Evolutionary conservation across 2,329 filamentous ascomycete species (phyloP), one percentile per base, ranked within the genome.

Genomic region (Colletotrichum gigasporum): DNA sequence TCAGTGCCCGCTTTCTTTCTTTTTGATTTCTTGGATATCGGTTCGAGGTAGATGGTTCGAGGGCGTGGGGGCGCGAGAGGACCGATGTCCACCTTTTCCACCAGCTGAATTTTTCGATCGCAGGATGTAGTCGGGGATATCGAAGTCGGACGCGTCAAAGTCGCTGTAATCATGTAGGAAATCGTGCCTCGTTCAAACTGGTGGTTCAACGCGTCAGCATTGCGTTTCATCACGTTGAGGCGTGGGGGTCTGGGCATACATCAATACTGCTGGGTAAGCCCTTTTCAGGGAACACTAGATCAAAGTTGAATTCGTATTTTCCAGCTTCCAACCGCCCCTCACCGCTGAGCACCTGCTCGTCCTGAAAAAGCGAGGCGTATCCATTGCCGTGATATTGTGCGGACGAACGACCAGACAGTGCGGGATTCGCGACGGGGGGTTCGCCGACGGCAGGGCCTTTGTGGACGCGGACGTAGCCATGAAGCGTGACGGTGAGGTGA

Each of bases 121-220:
- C 92, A 96, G 34, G 88, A 91, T 9, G 90, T 85, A 2, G 90
- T 94, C 2, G 95, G 90, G 12, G 90, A 86, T 66, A 97, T 96
- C 5, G 94, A 90, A 0, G 92, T 96, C 18, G 96, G 95, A 60
- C 94, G 89, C 18, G 95, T 98, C 61, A 98, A 78, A 8, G 94
- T 97, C 30, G 95, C 91, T 5, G 93, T 95, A 71, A 98, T 87
- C 80, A 95, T 89, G 79, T 98, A 99, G 18, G 91, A 91, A 71
- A 99, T 93, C 2, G 93, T 94, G 34, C 96, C 96, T 73, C 95
- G 90, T 79, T 98, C 96, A 76, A 99, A 99, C 94, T 98, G 76
- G 28, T 61, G 24, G 10, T 11, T 24, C 16, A 11, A 34, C 41
- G 56, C 48, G 39, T 56, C 20, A 63, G 57, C 50, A 51, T 4